Base-by-base conservation (phyloP, 805 yeast species). In the Ogataea pilisensis region DNA sequence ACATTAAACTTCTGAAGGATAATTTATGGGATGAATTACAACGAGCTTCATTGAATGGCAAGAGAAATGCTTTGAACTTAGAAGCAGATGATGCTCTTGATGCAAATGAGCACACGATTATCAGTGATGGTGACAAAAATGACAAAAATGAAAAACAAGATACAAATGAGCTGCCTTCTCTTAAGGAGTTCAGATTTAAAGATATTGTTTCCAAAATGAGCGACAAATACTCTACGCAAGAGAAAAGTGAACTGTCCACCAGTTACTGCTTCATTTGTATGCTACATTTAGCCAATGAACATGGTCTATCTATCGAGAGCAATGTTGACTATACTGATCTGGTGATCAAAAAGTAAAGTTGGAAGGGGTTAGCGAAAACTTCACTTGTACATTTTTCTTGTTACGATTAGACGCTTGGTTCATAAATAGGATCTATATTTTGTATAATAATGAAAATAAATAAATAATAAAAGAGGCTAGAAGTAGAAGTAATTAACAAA, bases 231-330 rank as follows among this genome's bases (percentile, higher is more conserved):
- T 50, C 65, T 1, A 49, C 58, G 4, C 66, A 63, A 30, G 69
- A 64, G 36, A 61, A 64, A 35, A 55, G 60, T 17, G 76, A 73
- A 37, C 51, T 73, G 24, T 70, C 76, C 2, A 73, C 77, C 3
- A 70, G 76, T 60, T 73, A 69, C 49, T 72, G 73, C 42, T 73
- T 73, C 47, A 73, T 73, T 38, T 72, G 77, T 46, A 54, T 73
- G 41, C 53, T 73, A 21, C 78, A 73, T 49, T 59, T 73, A 50
- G 77, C 76, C 2, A 73, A 73, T 49, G 77, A 73, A 48, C 68
- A 72, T 48, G 73, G 73, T 5, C 53, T 72, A 29, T 54, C 63
- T 7, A 59, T 72, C 22, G 64, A 63, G 35, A 59, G 64, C 34
- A 65, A 55, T 30, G 52, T 51, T 6, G 61, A 58, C 31, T 54